Evolutionary conservation across 345 rosid species (phyloP).

Genomic region (Dipteronia dyeriana): DNA sequence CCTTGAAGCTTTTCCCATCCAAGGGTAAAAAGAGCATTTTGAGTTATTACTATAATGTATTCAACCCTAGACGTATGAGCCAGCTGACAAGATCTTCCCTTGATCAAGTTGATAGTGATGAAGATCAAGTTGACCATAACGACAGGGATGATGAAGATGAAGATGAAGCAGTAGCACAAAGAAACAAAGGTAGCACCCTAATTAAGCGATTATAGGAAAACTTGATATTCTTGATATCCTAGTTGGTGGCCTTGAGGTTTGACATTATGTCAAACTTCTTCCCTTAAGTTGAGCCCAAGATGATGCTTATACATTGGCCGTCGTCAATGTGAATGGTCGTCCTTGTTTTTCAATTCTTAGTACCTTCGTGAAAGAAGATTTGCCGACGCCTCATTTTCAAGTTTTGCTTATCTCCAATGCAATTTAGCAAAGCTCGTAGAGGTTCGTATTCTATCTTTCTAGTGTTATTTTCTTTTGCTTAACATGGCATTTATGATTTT

Average conservation of each 20-base stretch:
- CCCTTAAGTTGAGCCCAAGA: neutral
- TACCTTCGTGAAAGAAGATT: neutral
- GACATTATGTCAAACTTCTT: neutral
- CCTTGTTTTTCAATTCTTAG: neutral
- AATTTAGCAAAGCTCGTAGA: neutral
- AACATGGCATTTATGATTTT: neutral
- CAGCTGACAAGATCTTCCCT: slow-evolving; percentile 22
- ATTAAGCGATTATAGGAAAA: neutral
- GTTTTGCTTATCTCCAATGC: neutral
- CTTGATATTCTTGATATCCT: neutral
- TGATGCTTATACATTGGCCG: neutral
- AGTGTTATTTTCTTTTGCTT: neutral
- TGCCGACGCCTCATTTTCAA: neutral
- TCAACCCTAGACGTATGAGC: slow-evolving; percentile 37
- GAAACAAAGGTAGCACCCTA: slow-evolving; percentile 5
- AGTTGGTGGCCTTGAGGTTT: neutral
- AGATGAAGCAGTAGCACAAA: neutral
- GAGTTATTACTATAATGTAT: slow-evolving; percentile 50
- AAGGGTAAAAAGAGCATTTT: slow-evolving; percentile 31
- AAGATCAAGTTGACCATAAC: slow-evolving; percentile 28
- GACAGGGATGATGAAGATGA: neutral
- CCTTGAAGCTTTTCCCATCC: slow-evolving; percentile 31
- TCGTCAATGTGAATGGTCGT: neutral
- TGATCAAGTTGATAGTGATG: slow-evolving; percentile 40
- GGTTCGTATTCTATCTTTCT: neutral